A percentile compares a stretch with the other conserved stretches of the same genome.
Evolutionary conservation across 306 rosid species (phyloP).

Genomic region (Fragaria iinumae): DNA sequence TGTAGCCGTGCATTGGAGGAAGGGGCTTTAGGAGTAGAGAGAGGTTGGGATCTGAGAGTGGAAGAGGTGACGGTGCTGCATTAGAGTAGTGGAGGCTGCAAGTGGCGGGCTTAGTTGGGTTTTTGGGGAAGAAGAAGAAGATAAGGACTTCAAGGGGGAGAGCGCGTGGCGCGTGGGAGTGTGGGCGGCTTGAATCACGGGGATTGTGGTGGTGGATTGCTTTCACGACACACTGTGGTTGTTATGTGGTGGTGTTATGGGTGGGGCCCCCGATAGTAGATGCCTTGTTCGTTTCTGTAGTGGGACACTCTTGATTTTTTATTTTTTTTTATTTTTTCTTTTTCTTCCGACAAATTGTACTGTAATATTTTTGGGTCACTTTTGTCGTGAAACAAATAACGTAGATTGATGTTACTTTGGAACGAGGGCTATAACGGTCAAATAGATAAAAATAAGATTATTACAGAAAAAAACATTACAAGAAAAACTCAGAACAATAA

Average conservation of each 20-base stretch:
- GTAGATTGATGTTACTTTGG: too few species aligned
- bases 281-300: background rate
- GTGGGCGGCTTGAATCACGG: constrained; percentile 3
- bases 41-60: background rate
- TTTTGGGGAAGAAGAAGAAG: background rate
- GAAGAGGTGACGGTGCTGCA: background rate
- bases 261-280: background rate
- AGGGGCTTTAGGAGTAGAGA: background rate
- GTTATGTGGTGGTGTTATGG: background rate
- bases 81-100: background rate
- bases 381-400: too few species aligned
- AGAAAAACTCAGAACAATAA: too few species aligned
- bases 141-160: background rate
- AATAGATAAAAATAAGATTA: too few species aligned
- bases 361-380: too few species aligned
- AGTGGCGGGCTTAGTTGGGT: background rate
- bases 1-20: constrained; percentile 59
- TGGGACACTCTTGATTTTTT: too few species aligned
- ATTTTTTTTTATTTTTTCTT: too few species aligned
- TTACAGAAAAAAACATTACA: too few species aligned
- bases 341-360: too few species aligned
- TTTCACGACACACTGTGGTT: background rate
- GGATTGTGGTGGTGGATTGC: background rate
- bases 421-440: too few species aligned
- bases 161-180: background rate